These are phyloP conservation scores for Dactylorhiza incarnata DNA, from an alignment of 106 monocot genomes.

Conservation along the genomic window DNA sequence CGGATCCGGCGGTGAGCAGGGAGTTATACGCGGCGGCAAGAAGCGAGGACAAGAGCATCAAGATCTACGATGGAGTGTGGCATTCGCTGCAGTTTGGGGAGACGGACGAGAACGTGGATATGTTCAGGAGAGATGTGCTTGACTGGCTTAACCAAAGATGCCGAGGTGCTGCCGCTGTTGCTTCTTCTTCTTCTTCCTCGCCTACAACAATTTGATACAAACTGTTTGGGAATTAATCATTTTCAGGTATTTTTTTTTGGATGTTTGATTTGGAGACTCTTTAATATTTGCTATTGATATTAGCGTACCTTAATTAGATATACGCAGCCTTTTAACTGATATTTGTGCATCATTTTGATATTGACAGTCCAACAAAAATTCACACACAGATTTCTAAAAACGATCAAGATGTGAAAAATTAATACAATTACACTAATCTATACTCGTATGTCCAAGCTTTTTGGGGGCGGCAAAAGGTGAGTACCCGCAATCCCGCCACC, in stretches of 20 bases:
- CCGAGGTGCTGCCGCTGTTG: not conserved
- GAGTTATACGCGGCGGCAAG: slow-evolving; percentile 49
- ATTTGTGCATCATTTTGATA: too few relatives aligned
- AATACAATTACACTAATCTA: too few relatives aligned
- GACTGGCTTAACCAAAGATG: slow-evolving; percentile 39
- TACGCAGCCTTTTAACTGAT: too few relatives aligned
- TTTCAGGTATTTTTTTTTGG: not conserved
- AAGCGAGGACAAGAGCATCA: slow-evolving; percentile 73
- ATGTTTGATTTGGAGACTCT: too few relatives aligned
- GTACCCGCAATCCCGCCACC: too few relatives aligned
- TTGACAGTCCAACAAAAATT: too few relatives aligned
- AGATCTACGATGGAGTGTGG: slow-evolving; percentile 83
- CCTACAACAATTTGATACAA: not conserved
- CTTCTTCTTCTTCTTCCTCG: not conserved
- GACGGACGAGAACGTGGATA: slow-evolving; percentile 53
- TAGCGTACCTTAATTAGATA: too few relatives aligned
- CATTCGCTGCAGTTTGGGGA: slow-evolving; percentile 88
- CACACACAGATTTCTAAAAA: too few relatives aligned
- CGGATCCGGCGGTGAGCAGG: slow-evolving; percentile 68
- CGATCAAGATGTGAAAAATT: too few relatives aligned
- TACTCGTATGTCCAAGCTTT: too few relatives aligned
- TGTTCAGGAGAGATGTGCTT: slow-evolving; percentile 53
- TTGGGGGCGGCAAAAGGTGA: too few relatives aligned
- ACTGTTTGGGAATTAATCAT: not conserved
- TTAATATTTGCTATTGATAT: too few relatives aligned